Evolutionary conservation across 2,329 filamentous ascomycete species (phyloP), one percentile per base, ranked within the genome.

Genomic region (Ampelomyces quisqualis): DNA sequence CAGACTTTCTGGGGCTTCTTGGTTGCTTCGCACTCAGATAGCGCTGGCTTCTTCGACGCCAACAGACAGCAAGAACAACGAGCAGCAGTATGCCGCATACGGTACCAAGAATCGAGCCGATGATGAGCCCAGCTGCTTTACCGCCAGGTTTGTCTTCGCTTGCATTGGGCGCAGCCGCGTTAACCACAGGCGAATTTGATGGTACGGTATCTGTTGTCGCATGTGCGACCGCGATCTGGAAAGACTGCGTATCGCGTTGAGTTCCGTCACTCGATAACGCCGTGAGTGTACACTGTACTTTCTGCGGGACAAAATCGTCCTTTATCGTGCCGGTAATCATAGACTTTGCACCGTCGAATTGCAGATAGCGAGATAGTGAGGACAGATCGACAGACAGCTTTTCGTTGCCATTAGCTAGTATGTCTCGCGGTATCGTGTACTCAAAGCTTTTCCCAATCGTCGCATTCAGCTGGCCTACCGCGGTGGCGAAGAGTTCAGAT

Each of bases 281-380:
- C 7, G 64, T 73, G 23, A 80, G 44, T 9, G 67, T 72, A 15
- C 73, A 69, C 13, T 65, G 58, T 14, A 75, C 62, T 7, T 65
- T 64, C 23, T 68, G 58, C 2, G 73, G 60, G 5, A 64, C 48
- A 5, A 70, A 42, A 34, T 68, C 61, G 1, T 59, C 49, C 0
- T 77, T 77, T 7, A 79, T 69, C n/a, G 67, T 70, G 10, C 78
- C 78, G n/a, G 62, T 60, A 2, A 81, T 65, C 2, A 67, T 69
- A 29, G 72, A 65, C 18, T 67, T 72, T 7, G 45, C 51, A 11
- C 70, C 38, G 45, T 78, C 70, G 52, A 77, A 80, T 1, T 64
- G 57, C n/a, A 80, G 65, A 75, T 77, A 79, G 10, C 62, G 55
- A 3, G 69, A 63, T 2, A 75, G 55, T 10, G 68, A 45, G 4